Evolutionary conservation across 2,329 filamentous ascomycete genomes (phyloP), one percentile per base, ranked within the genome.

Genomic region (Monosporascus sp.): DNA sequence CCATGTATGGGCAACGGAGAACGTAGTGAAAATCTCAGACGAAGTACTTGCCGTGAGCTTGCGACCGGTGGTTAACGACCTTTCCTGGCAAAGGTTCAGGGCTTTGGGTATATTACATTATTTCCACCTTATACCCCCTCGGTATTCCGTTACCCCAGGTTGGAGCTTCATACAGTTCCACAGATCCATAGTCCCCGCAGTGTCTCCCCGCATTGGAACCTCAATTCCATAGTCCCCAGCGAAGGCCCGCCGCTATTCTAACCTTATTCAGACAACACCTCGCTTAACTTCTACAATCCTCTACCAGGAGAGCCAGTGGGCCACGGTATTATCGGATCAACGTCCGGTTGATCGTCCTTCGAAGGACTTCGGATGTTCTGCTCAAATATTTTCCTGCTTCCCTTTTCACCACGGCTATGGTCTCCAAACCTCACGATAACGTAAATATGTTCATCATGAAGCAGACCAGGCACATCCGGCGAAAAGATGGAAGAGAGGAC

Each of bases 401-500:
- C 7, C 27, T 40, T 19, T 38, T 14, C 35, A 27, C 26, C 26
- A 27, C 7, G 7, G 7, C 26, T 27, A 7, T 27, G 26, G 7
- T 27, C 35, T 22, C 5, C 31, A 38, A 7, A 40, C 22, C 17
- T 27, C 26, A 9, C 7, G 7, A 27, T 27, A 27, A 27, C 7
- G 7, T 22, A 5, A 55, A 53, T 3, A 58, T 56, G 56, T 37
- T 58, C 7, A 41, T 17, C n/a, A 54, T 58, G 16, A 58, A 58
- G 41, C 56, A 58, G 45, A 56, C 56, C 2, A 52, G 24, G 19
- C 54, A 44, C 1, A 54, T 58, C 14, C 48, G 53, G 19, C 56
- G 52, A 40, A 45, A 27, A n/a, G 37, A 45, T 40, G 35, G 38
- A 31, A 48, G 51, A 26, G 20, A n/a, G 3, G 50, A 44, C 24